Evolutionary conservation across 257 asterid species (phyloP).

Genomic region (Solanum piurae): DNA sequence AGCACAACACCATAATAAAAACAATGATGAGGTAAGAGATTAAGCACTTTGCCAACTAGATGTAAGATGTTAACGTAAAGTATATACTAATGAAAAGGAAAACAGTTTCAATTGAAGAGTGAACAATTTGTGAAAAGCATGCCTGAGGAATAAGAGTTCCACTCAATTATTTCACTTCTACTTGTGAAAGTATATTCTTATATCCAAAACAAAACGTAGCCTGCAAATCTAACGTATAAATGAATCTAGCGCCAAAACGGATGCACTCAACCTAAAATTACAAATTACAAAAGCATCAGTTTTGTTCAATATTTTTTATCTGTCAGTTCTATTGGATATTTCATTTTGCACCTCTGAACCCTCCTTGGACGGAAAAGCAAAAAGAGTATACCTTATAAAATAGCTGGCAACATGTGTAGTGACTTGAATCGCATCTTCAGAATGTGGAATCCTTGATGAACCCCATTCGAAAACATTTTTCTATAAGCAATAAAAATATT

Average conservation of each 20-base stretch:
- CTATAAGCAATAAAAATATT: slow-evolving; percentile 18
- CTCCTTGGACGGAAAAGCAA: not conserved
- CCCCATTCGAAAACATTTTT: slow-evolving; percentile 99
- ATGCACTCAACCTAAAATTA: not conserved
- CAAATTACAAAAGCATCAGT: not conserved
- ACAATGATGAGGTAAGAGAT: too few species aligned
- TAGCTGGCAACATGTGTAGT: slow-evolving; percentile 86
- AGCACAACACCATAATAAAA: not conserved
- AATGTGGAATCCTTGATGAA: slow-evolving; percentile 68
- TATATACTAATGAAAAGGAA: too few species aligned
- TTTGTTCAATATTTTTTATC: too few species aligned
- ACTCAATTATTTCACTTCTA: not conserved
- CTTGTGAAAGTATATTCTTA: not conserved
- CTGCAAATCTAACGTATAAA: not conserved
- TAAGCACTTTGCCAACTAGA: too few species aligned
- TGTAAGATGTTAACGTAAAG: too few species aligned
- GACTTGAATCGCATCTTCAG: slow-evolving; percentile 92
- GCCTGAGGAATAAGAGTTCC: not conserved
- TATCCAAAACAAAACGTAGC: not conserved
- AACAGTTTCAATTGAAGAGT: not conserved
- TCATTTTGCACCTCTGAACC: not conserved
- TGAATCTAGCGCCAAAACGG: not conserved
- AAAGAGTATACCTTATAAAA: slow-evolving; percentile 40
- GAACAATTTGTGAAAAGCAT: not conserved
- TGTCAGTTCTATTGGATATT: not conserved